A percentile compares a stretch with the other conserved stretches of the same genome.
These are phyloP conservation scores for Hydnum rufescens DNA, from an alignment of 768 basidiomycete genomes.

Conservation along the genomic window DNA sequence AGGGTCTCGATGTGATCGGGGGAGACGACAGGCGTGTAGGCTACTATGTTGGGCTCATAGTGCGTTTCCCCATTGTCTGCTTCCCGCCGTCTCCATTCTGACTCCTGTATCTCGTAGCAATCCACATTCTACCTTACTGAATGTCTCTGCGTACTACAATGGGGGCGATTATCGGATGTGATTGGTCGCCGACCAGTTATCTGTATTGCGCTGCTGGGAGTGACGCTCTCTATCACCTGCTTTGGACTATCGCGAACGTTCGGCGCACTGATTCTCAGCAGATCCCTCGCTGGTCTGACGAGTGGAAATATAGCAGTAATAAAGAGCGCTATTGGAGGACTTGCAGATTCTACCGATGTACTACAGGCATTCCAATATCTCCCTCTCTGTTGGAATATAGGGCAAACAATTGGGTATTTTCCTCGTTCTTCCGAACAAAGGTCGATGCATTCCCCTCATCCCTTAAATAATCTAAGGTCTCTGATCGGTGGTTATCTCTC, in stretches of 20 bases:
- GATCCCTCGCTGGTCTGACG: conserved; percentile 9
- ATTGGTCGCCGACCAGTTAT: conserved; percentile 13
- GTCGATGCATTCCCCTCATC: neutral
- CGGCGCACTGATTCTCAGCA: neutral
- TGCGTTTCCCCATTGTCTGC: neutral
- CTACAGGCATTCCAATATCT: conserved; percentile 7
- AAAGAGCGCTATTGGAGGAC: conserved; percentile 9
- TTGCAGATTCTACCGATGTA: conserved; percentile 7
- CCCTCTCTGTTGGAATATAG: conserved; percentile 8
- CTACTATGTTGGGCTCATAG: conserved; percentile 9
- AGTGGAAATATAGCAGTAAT: conserved; percentile 11
- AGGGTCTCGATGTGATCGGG: conserved; percentile 6
- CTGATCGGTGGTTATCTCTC: conserved; percentile 10
- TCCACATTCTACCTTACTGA: conserved; percentile 11
- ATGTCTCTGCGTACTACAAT: neutral
- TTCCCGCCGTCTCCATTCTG: neutral
- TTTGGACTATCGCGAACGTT: conserved; percentile 12
- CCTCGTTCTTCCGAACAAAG: too few species aligned
- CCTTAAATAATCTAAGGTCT: conserved; percentile 3
- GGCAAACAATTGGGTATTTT: conserved; percentile 6
- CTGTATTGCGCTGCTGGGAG: conserved; percentile 8
- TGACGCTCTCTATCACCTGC: conserved; percentile 8
- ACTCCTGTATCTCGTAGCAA: conserved; percentile 3
- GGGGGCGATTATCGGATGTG: conserved; percentile 11
- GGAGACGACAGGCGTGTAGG: conserved; percentile 8